Evolutionary conservation across 2,329 filamentous ascomycete species (phyloP).

Genomic region (Tolypocladium amazonense): DNA sequence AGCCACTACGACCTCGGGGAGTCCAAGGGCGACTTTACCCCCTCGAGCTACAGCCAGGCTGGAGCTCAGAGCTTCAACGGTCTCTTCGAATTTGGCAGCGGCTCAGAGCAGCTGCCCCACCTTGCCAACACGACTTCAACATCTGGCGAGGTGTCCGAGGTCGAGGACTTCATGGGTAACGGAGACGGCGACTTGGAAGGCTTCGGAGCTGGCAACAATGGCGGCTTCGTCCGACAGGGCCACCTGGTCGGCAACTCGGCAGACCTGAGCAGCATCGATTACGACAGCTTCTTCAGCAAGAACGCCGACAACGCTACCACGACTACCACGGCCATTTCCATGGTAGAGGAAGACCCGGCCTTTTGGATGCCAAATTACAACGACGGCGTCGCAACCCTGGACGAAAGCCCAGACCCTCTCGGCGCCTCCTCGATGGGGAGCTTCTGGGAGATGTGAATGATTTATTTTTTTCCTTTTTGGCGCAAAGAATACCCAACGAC

Average conservation of each 20-base stretch:
- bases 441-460: constrained; percentile 24
- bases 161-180: constrained; percentile 45
- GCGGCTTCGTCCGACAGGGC: constrained; percentile 32
- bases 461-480: constrained; percentile 5
- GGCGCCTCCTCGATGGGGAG: constrained; percentile 18
- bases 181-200: constrained; percentile 37
- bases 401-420: constrained; percentile 24
- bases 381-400: constrained; percentile 23
- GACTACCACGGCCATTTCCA: constrained; percentile 30
- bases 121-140: constrained; percentile 49
- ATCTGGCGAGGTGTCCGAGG: constrained; percentile 57
- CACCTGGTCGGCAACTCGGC: constrained; percentile 28
- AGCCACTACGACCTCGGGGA: constrained; percentile 35
- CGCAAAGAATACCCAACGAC: constrained; percentile 19
- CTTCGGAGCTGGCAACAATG: constrained; percentile 34
- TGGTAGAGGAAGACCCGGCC: constrained; percentile 40
- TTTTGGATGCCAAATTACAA: constrained; percentile 40
- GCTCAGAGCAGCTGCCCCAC: constrained; percentile 42
- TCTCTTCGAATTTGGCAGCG: constrained; percentile 38
- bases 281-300: constrained; percentile 45
- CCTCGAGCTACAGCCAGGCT: constrained; percentile 45
- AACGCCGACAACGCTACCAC: constrained; percentile 25
- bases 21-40: constrained; percentile 36
- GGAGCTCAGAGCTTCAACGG: constrained; percentile 39
- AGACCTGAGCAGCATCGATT: constrained; percentile 40